Conservation (phyloP, 257 asterid genomes). For the Fraxinus pennsylvanica region DNA sequence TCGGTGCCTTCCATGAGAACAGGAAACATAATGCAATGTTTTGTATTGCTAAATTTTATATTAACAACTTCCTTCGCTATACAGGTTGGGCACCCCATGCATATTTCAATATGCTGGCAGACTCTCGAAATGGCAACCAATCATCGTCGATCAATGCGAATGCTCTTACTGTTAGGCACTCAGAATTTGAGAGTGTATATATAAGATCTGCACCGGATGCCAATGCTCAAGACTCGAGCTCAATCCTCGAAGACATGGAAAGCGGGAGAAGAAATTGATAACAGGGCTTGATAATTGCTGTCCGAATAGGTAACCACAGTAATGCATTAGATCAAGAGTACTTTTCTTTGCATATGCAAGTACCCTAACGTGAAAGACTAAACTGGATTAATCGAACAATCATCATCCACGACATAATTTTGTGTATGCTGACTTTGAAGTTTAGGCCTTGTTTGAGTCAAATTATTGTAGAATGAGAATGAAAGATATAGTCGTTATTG, state of each 20-base stretch:
- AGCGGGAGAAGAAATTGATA: conserved; percentile 42
- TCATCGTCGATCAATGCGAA: conserved; percentile 34
- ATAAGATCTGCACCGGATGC: conserved; percentile 32
- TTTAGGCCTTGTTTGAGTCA: not conserved
- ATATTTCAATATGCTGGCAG: conserved; percentile 74
- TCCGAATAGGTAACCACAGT: conserved; percentile 16
- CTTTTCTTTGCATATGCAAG: not conserved
- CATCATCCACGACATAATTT: not conserved
- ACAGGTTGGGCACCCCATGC: conserved; percentile 98
- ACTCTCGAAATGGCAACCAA: conserved; percentile 43
- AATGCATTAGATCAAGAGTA: not conserved
- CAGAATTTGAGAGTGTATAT: conserved; percentile 48
- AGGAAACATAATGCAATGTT: not conserved
- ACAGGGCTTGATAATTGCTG: conserved; percentile 15
- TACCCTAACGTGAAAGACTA: not conserved
- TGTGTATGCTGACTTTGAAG: not conserved
- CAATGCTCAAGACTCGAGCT: conserved; percentile 28
- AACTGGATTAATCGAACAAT: not conserved
- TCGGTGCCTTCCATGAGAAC: not conserved
- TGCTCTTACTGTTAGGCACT: conserved; percentile 40
- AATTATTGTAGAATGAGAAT: no score
- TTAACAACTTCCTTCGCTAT: conserved; percentile 16
- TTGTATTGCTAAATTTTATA: not conserved
- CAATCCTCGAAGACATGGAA: conserved; percentile 44
- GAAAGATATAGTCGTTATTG: no score